These are phyloP conservation scores for Melanomma pulvis-pyrius DNA, from an alignment of 495 filamentous ascomycete species.

Conservation along the genomic window DNA sequence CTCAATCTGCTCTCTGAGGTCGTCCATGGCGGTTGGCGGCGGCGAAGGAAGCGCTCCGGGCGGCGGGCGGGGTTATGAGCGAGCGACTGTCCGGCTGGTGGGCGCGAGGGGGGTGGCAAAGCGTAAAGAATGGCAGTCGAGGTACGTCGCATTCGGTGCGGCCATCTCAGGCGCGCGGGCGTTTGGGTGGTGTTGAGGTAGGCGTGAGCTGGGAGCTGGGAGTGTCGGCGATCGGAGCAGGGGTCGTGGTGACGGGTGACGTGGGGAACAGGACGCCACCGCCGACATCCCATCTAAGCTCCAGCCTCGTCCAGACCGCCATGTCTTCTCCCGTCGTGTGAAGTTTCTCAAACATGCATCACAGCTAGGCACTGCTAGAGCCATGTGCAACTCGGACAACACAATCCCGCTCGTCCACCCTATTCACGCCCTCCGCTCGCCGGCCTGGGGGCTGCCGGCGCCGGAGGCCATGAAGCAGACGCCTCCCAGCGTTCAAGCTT, in stretches of 20 bases:
- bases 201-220: not conserved
- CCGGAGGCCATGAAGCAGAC: conserved; percentile 25
- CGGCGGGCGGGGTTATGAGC: conserved; percentile 8
- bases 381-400: not conserved
- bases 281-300: not conserved
- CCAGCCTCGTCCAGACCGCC: not conserved
- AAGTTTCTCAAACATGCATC: not conserved
- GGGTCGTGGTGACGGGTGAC: conserved; percentile 13
- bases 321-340: not conserved
- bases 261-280: conserved; percentile 14
- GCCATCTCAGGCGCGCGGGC: conserved; percentile 4
- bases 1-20: conserved; percentile 53
- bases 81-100: not conserved
- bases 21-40: conserved; percentile 59
- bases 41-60: conserved; percentile 12
- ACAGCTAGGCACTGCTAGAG: not conserved
- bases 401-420: not conserved
- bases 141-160: not conserved
- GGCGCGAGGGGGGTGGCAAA: not conserved
- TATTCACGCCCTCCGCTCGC: conserved; percentile 5
- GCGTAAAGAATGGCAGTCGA: not conserved
- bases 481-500: conserved; percentile 8
- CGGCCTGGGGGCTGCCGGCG: conserved; percentile 9
- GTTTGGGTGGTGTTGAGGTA: conserved; percentile 14
- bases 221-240: conserved; percentile 10